These are phyloP conservation scores for Musa troglodytarum DNA, from an alignment of 176 grass and related monocot genomes.

Conservation along the genomic window DNA sequence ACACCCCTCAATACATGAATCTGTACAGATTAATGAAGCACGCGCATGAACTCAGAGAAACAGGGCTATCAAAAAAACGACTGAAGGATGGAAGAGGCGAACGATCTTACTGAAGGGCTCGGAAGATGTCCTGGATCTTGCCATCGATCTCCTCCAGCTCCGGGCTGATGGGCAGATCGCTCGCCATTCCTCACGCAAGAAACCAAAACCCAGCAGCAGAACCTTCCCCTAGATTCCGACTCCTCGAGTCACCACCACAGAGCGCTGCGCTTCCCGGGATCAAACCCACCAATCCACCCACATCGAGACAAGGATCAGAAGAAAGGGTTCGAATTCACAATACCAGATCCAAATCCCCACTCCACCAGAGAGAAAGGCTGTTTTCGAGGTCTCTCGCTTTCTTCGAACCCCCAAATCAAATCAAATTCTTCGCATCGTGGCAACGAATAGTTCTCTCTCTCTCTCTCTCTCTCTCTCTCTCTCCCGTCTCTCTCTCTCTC, in stretches of 20 bases:
- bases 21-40: background rate
- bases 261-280: background rate
- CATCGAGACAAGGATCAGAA: background rate
- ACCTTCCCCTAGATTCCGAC: background rate
- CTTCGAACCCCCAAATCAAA: background rate
- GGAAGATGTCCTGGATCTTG: conserved; percentile 95
- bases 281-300: background rate
- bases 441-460: background rate
- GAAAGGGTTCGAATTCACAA: background rate
- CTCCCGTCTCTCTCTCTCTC: background rate
- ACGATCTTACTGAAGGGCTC: conserved; percentile 77
- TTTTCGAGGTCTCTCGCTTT: background rate
- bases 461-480: background rate
- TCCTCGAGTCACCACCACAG: background rate
- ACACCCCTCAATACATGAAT: too few species aligned
- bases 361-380: background rate
- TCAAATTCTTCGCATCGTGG: background rate
- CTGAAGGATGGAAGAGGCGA: background rate
- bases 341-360: background rate
- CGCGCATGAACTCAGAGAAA: background rate
- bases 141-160: conserved; percentile 90
- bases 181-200: conserved; percentile 37
- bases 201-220: background rate
- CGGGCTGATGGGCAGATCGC: conserved; percentile 69
- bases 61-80: background rate